These are phyloP conservation scores for Xanthoconium separans DNA, from an alignment of 1,284 basidiomycete species.

Conservation along the genomic window DNA sequence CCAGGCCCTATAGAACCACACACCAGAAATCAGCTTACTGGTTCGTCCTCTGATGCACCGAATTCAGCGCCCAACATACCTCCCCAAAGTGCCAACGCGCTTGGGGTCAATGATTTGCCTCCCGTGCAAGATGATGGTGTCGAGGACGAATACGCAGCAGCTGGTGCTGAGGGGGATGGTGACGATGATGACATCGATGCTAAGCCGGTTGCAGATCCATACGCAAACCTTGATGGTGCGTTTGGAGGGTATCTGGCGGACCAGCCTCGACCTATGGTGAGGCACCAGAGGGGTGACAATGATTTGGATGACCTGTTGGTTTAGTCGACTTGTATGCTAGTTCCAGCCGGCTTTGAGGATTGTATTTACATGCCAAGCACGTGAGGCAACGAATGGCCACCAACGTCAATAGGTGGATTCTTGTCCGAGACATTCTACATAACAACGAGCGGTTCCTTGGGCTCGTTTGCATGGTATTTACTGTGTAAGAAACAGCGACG, in stretches of 20 bases:
- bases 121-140: conserved; percentile 2
- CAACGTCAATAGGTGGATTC: not conserved
- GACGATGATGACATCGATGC: conserved; percentile 32
- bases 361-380: too few species aligned
- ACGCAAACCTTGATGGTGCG: conserved; percentile 70
- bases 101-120: conserved; percentile 4
- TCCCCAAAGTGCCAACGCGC: conserved; percentile 10
- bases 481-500: not conserved
- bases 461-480: conserved; percentile 15
- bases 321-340: conserved; percentile 28
- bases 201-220: conserved; percentile 54
- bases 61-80: conserved; percentile 14
- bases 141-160: conserved; percentile 16
- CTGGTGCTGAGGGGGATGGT: conserved; percentile 26
- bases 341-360: too few species aligned
- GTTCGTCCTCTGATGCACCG: conserved; percentile 19
- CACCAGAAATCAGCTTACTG: conserved; percentile 20
- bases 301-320: conserved; percentile 54
- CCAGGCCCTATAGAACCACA: conserved; percentile 65
- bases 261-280: conserved; percentile 55
- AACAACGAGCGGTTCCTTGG: not conserved
- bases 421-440: too few species aligned
- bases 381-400: too few species aligned
- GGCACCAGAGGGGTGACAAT: conserved; percentile 22
- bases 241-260: conserved; percentile 69